Base-by-base conservation (phyloP, 805 yeast genomes). In the Candida maris region DNA sequence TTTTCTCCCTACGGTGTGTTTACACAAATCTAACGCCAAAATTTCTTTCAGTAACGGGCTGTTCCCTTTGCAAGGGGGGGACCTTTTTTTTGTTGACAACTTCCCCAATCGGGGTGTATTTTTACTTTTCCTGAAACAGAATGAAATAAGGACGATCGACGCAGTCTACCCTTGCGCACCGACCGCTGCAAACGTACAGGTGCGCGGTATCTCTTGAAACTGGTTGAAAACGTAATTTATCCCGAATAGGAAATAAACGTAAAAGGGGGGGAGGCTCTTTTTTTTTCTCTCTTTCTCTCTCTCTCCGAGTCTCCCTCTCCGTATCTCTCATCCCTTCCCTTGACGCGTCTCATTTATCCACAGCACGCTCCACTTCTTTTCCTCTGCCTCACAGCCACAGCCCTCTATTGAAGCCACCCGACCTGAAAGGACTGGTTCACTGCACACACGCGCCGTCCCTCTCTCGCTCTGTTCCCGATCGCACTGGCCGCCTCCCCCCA, bases 241-340 rank as follows among this genome's bases (percentile, higher is more conserved):
- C 41, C 44, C 30, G 22, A 31, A 26, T 38, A 23, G 45, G 45
- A 37, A 41, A 33, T 27, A 28, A 19, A 24, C 29, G 34, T 12
- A 30, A 38, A 33, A 24, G 22, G 31, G 14, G 21, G 23, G 32
- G 19, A 15, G 23, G n/a, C 5, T 16, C 16, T 19, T 16, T 28
- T 17, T 21, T 21, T 21, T 21, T 21, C 12, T 21, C 24, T 9
- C 24, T 21, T 34, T 26, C 32, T 33, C 32, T n/a, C n/a, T n/a
- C n/a, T n/a, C n/a, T n/a, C n/a, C n/a, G n/a, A n/a, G n/a, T n/a
- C n/a, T n/a, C n/a, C n/a, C n/a, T n/a, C n/a, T n/a, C n/a, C n/a
- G n/a, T n/a, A n/a, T n/a, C 31, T 31, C 27, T 28, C 18, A 4
- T 29, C 21, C 26, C 31, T 27, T 14, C 30, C 13, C 24, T 23